Percentiles rank a stretch among this genome's conserved stretches.
phyloP scores from a whole-genome alignment of 768 basidiomycete genomes.

The Strobilomyces dryophilus region DNA sequence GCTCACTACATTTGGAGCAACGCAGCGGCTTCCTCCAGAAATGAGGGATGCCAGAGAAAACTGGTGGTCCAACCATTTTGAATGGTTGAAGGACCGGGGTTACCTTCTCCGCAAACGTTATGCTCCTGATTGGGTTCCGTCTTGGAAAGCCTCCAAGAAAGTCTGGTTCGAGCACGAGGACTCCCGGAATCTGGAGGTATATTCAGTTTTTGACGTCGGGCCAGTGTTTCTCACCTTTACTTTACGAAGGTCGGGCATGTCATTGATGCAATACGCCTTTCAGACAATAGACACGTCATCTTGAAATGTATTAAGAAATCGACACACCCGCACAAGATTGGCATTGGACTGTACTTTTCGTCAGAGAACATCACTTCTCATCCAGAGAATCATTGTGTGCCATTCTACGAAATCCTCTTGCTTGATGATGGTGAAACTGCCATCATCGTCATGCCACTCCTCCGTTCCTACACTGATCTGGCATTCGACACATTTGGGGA shows the following conservation, averaged over 20 bases:
- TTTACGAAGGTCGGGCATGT: neutral
- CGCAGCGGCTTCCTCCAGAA: conserved; percentile 1
- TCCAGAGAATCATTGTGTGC: conserved; percentile 34
- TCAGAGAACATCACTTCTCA: neutral
- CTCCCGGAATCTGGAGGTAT: neutral
- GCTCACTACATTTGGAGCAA: neutral
- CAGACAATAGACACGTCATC: conserved; percentile 26
- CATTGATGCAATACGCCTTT: conserved; percentile 28
- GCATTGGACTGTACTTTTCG: conserved; percentile 26
- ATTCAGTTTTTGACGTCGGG: neutral
- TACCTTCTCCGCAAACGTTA: neutral
- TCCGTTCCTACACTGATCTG: neutral
- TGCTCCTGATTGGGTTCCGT: neutral
- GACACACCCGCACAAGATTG: conserved; percentile 23
- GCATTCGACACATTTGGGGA: conserved; percentile 33
- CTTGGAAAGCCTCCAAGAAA: neutral
- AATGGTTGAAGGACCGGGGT: neutral
- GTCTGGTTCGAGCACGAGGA: neutral
- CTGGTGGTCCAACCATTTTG: neutral
- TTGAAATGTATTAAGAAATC: conserved; percentile 26
- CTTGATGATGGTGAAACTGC: conserved; percentile 1
- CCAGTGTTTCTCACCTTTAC: neutral
- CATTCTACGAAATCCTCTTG: conserved; percentile 23
- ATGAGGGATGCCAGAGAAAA: neutral
- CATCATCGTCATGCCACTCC: conserved; percentile 5